Evolutionary conservation across 805 yeast genomes (phyloP).

Genomic region (Yamadazyma paraphyllophila): DNA sequence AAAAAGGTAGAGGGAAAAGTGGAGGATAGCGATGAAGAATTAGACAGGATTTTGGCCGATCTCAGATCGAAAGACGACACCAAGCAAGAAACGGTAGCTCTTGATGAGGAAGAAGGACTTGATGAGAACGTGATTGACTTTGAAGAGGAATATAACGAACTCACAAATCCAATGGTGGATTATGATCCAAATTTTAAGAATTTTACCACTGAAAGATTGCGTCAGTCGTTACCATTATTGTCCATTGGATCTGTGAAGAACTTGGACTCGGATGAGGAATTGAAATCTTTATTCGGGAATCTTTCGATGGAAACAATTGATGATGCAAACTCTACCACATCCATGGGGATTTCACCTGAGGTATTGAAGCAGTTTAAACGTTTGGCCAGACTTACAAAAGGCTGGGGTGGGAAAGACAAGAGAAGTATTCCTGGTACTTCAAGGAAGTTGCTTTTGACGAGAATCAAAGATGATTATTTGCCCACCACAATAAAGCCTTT

Average conservation of each 20-base stretch:
- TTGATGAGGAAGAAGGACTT: neutral
- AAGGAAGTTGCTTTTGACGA: constrained; percentile 64
- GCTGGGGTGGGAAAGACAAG: constrained; percentile 84
- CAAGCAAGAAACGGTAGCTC: neutral
- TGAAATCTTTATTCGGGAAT: constrained; percentile 67
- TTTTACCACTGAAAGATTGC: constrained; percentile 48
- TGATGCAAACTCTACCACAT: constrained; percentile 74
- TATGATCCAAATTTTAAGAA: constrained; percentile 44
- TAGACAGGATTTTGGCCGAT: constrained; percentile 54
- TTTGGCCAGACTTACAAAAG: constrained; percentile 57
- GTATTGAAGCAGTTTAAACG: constrained; percentile 61
- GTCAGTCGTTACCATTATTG: constrained; percentile 38
- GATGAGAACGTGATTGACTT: constrained; percentile 17
- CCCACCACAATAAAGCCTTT: constrained; percentile 66
- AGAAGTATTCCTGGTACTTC: constrained; percentile 71
- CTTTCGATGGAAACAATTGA: constrained; percentile 64
- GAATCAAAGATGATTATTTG: constrained; percentile 76
- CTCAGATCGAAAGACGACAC: constrained; percentile 24
- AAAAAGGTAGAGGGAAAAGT: constrained; percentile 7
- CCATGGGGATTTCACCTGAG: constrained; percentile 68
- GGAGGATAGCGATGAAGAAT: constrained; percentile 53
- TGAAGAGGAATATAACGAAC: constrained; percentile 24
- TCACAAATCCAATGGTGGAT: constrained; percentile 27
- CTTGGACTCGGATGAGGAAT: constrained; percentile 76
- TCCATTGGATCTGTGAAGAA: constrained; percentile 46